Base-by-base conservation (phyloP, 192 early-diverging fungal species). In the Backusella circina region DNA sequence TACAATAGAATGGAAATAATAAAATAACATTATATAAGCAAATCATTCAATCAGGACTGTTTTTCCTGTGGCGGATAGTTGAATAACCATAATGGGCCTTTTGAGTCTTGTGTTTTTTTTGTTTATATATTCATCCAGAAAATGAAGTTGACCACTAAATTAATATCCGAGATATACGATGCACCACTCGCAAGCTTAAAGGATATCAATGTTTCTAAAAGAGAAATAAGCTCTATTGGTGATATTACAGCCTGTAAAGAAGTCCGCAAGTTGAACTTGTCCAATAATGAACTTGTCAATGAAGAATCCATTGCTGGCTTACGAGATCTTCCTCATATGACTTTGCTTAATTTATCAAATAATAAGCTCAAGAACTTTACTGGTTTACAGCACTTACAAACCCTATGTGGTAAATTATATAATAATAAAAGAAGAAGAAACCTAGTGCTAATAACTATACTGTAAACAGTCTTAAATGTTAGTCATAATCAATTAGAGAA, bases 221-320 rank as follows among this genome's bases (percentile, higher is more conserved):
- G 84, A 71, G 88, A 79, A n/a, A 88, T 95, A 41, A 80, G 84
- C 41, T 83, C 87, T 68, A 79, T 95, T 51, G 93, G 89, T 10
- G 93, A 94, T 78, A 86, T 95, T 47, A 91, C 91, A 13, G 75
- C 69, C 26, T 91, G 88, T 67, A 73, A 86, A 47, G 81, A 82
- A 47, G 79, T 92, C 1, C 88, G 87, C 69, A 91, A 91, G 77
- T 76, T 93, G 36, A 86, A 89, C 73, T 75, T 93, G 31, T 65
- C 81, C 28, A 75, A 89, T 50, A 93, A 93, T 78, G 71, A 72
- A 5, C 84, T 93, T 37, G 73, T 61, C 44, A 84, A 84, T 18
- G 77, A 88, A 15, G 83, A 89, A 30, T 79, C 88, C 0, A 74
- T 90, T 28, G 75, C 77, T 15, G 90, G 90, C 2, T 67, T 92